Evolutionary conservation across 768 basidiomycete genomes (phyloP).

Genomic region (Pleurotus tuber-regium): DNA sequence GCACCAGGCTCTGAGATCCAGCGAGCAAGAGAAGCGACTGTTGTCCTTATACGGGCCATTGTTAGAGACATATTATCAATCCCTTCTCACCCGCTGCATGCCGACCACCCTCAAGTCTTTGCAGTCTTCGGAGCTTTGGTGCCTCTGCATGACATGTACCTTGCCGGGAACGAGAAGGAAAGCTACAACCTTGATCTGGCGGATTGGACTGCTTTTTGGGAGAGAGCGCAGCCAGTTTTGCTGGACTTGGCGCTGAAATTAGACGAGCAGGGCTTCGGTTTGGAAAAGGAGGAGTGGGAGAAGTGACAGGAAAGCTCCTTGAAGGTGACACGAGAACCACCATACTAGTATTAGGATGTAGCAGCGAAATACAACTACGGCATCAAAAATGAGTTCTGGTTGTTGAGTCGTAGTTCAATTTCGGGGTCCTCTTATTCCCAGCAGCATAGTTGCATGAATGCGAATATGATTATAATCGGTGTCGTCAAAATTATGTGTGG

Average conservation of each 20-base stretch:
- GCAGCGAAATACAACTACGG: too few relatives aligned
- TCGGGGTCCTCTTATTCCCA: too few relatives aligned
- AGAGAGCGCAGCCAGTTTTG: constrained; percentile 21
- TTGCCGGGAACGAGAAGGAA: constrained; percentile 4
- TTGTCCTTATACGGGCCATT: constrained; percentile 17
- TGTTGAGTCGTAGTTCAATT: too few relatives aligned
- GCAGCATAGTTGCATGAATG: too few relatives aligned
- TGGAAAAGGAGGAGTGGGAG: constrained; percentile 18
- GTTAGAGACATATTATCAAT: constrained; percentile 20
- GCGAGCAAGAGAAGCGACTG: constrained; percentile 21
- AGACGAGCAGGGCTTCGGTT: constrained; percentile 24
- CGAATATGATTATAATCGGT: not conserved
- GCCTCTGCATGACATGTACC: constrained; percentile 21
- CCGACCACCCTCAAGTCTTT: constrained; percentile 20
- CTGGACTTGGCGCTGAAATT: constrained; percentile 20
- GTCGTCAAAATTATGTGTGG: not conserved
- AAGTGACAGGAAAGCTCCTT: not conserved
- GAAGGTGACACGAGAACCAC: too few relatives aligned
- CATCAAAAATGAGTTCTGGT: too few relatives aligned
- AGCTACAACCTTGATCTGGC: not conserved
- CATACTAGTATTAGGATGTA: too few relatives aligned
- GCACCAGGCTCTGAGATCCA: constrained; percentile 24
- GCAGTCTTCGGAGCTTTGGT: constrained; percentile 22
- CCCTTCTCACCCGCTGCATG: constrained; percentile 16
- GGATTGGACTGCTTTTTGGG: constrained; percentile 23